Evolutionary conservation across 2,329 filamentous ascomycete species (phyloP).

Genomic region (Beauveria sp.): DNA sequence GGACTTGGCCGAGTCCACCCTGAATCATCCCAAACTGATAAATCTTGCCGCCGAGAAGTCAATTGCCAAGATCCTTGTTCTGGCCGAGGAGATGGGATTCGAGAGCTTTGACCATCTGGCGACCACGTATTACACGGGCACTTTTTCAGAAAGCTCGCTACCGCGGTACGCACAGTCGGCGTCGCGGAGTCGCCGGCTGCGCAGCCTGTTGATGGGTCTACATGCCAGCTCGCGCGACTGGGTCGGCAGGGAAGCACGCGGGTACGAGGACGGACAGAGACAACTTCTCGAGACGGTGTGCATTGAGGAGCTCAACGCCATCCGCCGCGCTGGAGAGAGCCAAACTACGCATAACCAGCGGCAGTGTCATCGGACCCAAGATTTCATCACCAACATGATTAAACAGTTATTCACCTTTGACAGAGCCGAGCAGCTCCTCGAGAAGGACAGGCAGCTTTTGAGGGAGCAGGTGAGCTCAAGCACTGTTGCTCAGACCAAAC

Average conservation of each 20-base stretch:
- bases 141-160: neutral
- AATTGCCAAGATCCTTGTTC: neutral
- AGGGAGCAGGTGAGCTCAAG: neutral
- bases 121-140: neutral
- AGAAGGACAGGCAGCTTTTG: neutral
- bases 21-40: neutral
- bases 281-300: neutral
- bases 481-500: neutral
- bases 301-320: neutral
- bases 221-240: neutral
- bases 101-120: neutral
- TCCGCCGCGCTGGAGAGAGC: neutral
- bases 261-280: neutral
- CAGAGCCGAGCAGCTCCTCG: neutral
- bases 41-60: neutral
- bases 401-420: neutral
- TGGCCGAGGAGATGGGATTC: neutral
- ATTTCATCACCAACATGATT: neutral
- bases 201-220: neutral
- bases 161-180: neutral
- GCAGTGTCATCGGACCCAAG: neutral
- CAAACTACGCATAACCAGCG: neutral
- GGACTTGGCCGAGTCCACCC: too few relatives aligned
- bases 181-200: neutral
- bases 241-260: neutral